phyloP scores from a whole-genome alignment of 441 rosid species.

The Populus hybrid region DNA sequence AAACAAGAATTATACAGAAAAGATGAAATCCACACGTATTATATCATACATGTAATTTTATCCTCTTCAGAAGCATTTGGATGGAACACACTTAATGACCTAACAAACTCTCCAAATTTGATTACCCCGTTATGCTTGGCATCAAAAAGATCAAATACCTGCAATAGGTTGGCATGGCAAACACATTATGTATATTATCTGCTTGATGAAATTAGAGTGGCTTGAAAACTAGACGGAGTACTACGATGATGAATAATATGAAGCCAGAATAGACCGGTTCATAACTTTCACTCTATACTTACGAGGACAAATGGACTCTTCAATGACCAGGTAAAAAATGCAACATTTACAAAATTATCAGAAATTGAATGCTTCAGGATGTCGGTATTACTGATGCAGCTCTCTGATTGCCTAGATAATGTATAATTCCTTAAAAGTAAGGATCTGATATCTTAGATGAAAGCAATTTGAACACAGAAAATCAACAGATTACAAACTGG shows the following conservation, averaged over 20 bases:
- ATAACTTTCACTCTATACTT: too few relatives aligned
- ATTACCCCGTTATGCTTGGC: conserved; percentile 48
- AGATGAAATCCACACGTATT: background rate
- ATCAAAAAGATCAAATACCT: conserved; percentile 60
- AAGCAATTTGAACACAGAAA: background rate
- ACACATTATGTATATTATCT: too few relatives aligned
- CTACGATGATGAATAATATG: background rate
- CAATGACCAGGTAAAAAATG: background rate
- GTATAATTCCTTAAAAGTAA: background rate
- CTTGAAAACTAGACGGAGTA: background rate
- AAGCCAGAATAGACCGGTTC: background rate
- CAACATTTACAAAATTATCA: background rate
- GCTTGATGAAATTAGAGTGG: too few relatives aligned
- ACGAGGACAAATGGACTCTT: background rate
- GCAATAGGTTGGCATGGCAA: conserved; percentile 11
- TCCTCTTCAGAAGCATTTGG: conserved; percentile 46
- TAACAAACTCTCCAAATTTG: conserved; percentile 64
- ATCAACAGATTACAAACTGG: background rate
- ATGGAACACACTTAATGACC: conserved; percentile 54
- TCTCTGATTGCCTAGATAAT: background rate
- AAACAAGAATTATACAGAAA: background rate
- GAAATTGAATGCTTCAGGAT: background rate
- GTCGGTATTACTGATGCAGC: background rate
- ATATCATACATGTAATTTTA: conserved; percentile 46
- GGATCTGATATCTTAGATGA: background rate